These are phyloP conservation scores for Flaveria ramosissima DNA, from an alignment of 129 eudicot species.

Conservation along the genomic window DNA sequence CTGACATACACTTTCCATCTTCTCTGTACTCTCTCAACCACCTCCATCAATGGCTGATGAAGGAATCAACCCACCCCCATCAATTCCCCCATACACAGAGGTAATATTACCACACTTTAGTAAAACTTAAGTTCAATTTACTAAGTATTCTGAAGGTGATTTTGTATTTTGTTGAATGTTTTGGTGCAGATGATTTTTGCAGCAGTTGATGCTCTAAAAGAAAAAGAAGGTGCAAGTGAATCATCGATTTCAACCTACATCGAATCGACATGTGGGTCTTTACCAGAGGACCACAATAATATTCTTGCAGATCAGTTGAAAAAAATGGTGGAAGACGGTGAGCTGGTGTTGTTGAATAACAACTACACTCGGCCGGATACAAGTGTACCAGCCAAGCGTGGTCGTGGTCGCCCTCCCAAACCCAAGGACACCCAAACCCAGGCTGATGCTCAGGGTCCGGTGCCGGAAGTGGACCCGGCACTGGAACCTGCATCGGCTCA, in stretches of 20 bases:
- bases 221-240: conserved; percentile 50
- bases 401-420: conserved; percentile 91
- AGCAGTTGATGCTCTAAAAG: conserved; percentile 60
- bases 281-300: conserved; percentile 51
- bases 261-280: conserved; percentile 54
- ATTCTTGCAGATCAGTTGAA: conserved; percentile 44
- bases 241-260: conserved; percentile 63
- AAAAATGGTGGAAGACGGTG: conserved; percentile 56
- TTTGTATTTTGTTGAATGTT: neutral
- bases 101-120: conserved; percentile 32
- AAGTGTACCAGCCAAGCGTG: conserved; percentile 47
- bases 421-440: conserved; percentile 30
- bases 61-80: conserved; percentile 39
- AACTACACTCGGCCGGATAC: conserved; percentile 55
- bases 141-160: no score
- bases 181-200: conserved; percentile 63
- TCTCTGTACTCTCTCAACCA: neutral
- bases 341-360: conserved; percentile 56
- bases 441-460: neutral
- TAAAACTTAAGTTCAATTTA: neutral
- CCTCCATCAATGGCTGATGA: conserved; percentile 51
- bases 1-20: conserved; percentile 30
- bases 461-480: no score
- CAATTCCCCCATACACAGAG: conserved; percentile 56
- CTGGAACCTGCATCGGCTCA: neutral